Base-by-base conservation (phyloP, 768 basidiomycete genomes). In the Boletus vinaceobasis region DNA sequence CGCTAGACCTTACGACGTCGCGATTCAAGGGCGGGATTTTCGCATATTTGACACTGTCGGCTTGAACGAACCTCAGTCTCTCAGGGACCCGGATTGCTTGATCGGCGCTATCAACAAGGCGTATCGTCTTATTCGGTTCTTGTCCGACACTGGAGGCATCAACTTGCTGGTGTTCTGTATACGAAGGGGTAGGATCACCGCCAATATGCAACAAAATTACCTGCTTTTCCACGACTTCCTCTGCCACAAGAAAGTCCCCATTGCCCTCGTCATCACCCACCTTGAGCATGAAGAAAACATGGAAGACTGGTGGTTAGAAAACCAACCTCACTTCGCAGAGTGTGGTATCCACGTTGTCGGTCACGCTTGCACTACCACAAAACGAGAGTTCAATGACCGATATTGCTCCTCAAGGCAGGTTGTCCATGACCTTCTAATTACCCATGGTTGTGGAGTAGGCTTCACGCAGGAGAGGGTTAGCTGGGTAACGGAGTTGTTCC, bases 81-180 rank as follows among this genome's bases (percentile, higher is more conserved):
- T 67, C 36, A 59, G 52, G n/a, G 67, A 63, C 15, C 60, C 66
- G 8, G 60, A 64, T 35, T 54, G 57, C 53, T 52, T 72, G 35
- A 58, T 69, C 48, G 62, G 59, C 14, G 69, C 66, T 7, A 66
- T 74, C 59, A 62, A 55, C 53, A 65, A 73, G 48, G 70, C 68
- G 5, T 70, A 74, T 42, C 48, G 62, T 44, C 68, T 80, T 13
- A 57, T 79, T 45, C 58, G 59, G 43, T 59, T 36, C 26, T 58
- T 78, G 37, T 55, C 62, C 15, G 57, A 59, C 5, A 60, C 64
- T 6, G 72, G 65, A 7, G 78, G 78, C 8, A 61, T 79, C 32
- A 70, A 65, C 62, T 66, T 79, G 39, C 65, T 79, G 23, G 59
- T 78, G 13, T 78, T 71, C 52, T 71, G 71, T 44, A 65, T 77